These are phyloP conservation scores for Macrolepiota dolichaula DNA, from an alignment of 768 basidiomycete genomes.

Conservation along the genomic window DNA sequence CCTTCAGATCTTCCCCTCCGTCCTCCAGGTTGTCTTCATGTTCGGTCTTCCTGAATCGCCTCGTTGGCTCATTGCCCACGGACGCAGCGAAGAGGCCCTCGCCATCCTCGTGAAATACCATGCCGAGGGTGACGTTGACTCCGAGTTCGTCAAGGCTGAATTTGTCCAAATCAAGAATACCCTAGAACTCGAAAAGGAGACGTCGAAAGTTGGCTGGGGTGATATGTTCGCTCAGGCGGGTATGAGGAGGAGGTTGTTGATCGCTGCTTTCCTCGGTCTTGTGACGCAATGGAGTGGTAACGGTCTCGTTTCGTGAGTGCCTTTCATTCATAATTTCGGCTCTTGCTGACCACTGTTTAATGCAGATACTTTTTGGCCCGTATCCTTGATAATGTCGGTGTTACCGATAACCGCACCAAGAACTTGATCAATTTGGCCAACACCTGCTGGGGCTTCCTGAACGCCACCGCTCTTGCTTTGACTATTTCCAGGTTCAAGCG, in stretches of 20 bases:
- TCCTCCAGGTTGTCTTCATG: conserved; percentile 52
- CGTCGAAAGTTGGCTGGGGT: conserved; percentile 41
- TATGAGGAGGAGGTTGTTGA: conserved; percentile 49
- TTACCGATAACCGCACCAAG: conserved; percentile 45
- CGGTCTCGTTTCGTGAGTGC: conserved; percentile 48
- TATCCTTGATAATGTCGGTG: conserved; percentile 51
- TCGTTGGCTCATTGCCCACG: conserved; percentile 59
- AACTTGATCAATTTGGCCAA: conserved; percentile 55
- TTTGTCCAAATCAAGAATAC: conserved; percentile 55
- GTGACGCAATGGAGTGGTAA: conserved; percentile 67
- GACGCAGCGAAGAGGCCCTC: conserved; percentile 46
- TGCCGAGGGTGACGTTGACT: conserved; percentile 51
- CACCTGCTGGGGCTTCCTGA: conserved; percentile 54
- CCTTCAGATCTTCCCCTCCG: conserved; percentile 51
- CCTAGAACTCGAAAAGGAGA: conserved; percentile 48
- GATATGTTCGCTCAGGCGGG: conserved; percentile 43
- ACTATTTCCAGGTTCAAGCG: conserved; percentile 45
- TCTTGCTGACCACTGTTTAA: background rate
- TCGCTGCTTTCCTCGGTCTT: conserved; percentile 48
- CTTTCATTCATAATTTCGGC: background rate
- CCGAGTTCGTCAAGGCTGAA: conserved; percentile 57
- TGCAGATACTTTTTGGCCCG: conserved; percentile 50
- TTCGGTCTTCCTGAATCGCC: conserved; percentile 63
- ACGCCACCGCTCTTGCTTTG: conserved; percentile 48
- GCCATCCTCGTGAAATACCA: conserved; percentile 54